Evolutionary conservation across 208 protist genomes (phyloP).

Genomic region (Strigomonas culicis): DNA sequence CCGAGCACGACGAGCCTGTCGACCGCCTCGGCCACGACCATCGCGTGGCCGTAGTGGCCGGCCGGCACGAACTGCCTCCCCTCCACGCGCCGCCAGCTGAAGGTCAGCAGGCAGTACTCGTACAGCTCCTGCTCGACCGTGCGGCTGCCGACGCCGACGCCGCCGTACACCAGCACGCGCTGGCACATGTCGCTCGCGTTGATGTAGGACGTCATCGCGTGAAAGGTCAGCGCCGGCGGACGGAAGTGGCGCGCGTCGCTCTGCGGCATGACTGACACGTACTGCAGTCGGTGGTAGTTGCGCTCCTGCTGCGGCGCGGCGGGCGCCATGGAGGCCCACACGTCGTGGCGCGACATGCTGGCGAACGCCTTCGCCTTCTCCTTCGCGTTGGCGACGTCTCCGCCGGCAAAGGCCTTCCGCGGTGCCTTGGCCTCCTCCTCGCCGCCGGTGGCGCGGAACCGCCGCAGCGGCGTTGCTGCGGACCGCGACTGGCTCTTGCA

Average conservation of each 20-base stretch:
- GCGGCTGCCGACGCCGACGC: slow-evolving; percentile 24
- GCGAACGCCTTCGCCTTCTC: not conserved
- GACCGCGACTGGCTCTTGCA: slow-evolving; percentile 3
- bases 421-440: not conserved
- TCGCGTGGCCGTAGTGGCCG: slow-evolving; percentile 73
- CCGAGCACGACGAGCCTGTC: slow-evolving; percentile 71
- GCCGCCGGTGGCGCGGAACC: slow-evolving; percentile 13
- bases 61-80: slow-evolving; percentile 65
- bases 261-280: slow-evolving; percentile 51
- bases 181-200: slow-evolving; percentile 50
- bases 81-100: slow-evolving; percentile 72
- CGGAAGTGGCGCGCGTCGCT: slow-evolving; percentile 55
- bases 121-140: slow-evolving; percentile 74
- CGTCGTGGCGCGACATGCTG: slow-evolving; percentile 37
- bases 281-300: slow-evolving; percentile 60
- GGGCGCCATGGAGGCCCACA: slow-evolving; percentile 66
- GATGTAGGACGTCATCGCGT: slow-evolving; percentile 57
- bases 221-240: slow-evolving; percentile 57
- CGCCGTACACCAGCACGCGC: slow-evolving; percentile 81
- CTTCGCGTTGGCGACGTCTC: not conserved
- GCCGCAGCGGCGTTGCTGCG: slow-evolving; percentile 31
- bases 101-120: slow-evolving; percentile 79
- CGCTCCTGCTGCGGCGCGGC: slow-evolving; percentile 23
- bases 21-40: slow-evolving; percentile 42
- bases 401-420: not conserved